Evolutionary conservation across 805 yeast genomes (phyloP).

Genomic region (Clavispora santaluciae): DNA sequence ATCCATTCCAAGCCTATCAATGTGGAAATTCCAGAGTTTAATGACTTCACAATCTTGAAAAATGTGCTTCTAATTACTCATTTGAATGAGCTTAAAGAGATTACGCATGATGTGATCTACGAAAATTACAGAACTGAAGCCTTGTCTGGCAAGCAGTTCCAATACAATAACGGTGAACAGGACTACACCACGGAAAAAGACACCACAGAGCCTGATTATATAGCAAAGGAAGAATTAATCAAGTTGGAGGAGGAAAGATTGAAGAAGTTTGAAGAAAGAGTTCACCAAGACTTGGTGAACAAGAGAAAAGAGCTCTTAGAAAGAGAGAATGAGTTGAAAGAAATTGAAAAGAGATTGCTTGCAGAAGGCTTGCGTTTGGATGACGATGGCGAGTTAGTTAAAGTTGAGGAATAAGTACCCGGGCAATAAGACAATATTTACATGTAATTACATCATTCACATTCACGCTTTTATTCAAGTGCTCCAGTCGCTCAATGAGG

Average conservation of each 20-base stretch:
- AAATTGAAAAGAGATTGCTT: constrained; percentile 67
- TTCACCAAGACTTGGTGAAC: constrained; percentile 76
- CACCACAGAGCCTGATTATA: constrained; percentile 23
- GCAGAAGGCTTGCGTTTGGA: constrained; percentile 48
- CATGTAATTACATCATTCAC: background rate
- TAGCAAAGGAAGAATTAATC: constrained; percentile 82
- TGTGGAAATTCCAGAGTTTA: constrained; percentile 65
- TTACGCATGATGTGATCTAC: constrained; percentile 80
- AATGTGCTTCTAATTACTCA: constrained; percentile 79
- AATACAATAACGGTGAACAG: constrained; percentile 25
- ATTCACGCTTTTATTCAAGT: background rate
- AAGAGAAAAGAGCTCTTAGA: constrained; percentile 79
- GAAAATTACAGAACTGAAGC: constrained; percentile 90
- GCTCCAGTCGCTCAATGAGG: background rate
- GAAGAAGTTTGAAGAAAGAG: constrained; percentile 80
- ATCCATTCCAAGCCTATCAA: constrained; percentile 52
- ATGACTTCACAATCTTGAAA: constrained; percentile 77
- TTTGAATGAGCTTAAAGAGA: constrained; percentile 81
- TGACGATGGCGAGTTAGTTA: constrained; percentile 19
- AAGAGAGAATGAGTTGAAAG: constrained; percentile 80
- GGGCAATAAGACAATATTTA: background rate
- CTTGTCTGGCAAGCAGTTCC: constrained; percentile 56
- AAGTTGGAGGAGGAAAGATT: constrained; percentile 85
- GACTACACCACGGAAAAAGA: constrained; percentile 8
- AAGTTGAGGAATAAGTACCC: constrained; percentile 11